phyloP scores from a whole-genome alignment of 1,284 basidiomycete genomes.

The Ganoderma sinense region DNA sequence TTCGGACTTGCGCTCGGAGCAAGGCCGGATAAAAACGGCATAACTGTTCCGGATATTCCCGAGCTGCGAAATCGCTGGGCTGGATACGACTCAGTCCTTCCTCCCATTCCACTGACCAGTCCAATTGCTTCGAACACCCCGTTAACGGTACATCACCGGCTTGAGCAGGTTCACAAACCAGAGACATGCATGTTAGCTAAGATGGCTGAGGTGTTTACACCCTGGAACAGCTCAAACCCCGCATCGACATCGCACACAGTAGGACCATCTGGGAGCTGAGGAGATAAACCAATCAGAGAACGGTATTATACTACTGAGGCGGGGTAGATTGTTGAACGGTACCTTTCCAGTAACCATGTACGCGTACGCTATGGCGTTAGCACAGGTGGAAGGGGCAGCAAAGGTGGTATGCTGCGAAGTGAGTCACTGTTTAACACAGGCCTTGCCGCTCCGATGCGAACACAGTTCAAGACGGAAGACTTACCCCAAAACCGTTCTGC shows the following conservation, averaged over 20 bases:
- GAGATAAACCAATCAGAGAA: background rate
- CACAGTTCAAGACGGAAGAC: background rate
- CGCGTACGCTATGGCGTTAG: background rate
- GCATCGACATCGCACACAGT: constrained; percentile 10
- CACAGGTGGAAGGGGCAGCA: background rate
- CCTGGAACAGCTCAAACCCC: constrained; percentile 5
- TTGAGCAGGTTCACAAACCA: background rate
- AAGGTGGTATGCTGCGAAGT: constrained; percentile 1
- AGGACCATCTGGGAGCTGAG: constrained; percentile 2
- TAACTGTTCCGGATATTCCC: background rate
- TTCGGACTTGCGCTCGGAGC: background rate
- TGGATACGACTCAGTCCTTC: background rate
- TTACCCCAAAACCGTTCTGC: constrained; percentile 32
- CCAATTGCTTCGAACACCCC: background rate
- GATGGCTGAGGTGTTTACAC: constrained; percentile 4
- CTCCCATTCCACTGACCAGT: background rate
- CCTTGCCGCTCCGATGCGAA: background rate
- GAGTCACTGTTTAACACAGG: background rate
- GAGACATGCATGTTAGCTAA: constrained; percentile 4
- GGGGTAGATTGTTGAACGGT: background rate
- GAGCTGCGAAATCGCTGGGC: background rate
- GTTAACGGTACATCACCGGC: background rate
- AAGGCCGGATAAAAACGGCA: background rate
- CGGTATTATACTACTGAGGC: background rate
- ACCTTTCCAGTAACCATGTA: constrained; percentile 8